Evolutionary conservation across 768 basidiomycete species (phyloP).

Genomic region (Boletus pseudo-olivaceus): DNA sequence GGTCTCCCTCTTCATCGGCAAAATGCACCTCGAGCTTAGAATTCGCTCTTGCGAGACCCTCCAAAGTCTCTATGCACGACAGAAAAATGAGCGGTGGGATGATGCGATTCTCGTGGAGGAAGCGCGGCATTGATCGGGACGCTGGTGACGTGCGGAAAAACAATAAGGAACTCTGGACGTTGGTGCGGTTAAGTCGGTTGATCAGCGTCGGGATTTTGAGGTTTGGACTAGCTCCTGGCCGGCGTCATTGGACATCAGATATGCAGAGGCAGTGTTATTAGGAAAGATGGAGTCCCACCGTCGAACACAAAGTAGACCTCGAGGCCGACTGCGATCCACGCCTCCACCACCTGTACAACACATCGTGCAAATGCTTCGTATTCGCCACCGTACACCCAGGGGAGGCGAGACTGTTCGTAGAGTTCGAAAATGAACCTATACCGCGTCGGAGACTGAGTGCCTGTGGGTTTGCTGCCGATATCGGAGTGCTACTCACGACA

Average conservation of each 20-base stretch:
- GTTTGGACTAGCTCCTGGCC: constrained; percentile 61
- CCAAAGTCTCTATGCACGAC: constrained; percentile 56
- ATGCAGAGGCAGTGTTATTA: neutral
- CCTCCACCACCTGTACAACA: constrained; percentile 49
- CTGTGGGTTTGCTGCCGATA: neutral
- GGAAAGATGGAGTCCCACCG: constrained; percentile 43
- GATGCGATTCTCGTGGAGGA: constrained; percentile 69
- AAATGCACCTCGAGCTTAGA: constrained; percentile 54
- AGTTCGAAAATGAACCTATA: constrained; percentile 74
- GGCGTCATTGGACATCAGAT: constrained; percentile 12
- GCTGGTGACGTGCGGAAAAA: constrained; percentile 77
- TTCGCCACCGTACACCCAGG: constrained; percentile 88
- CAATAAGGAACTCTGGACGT: constrained; percentile 59
- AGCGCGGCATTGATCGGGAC: constrained; percentile 63
- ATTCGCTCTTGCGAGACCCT: constrained; percentile 33
- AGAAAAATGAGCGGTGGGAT: constrained; percentile 65
- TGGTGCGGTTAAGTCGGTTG: constrained; percentile 53
- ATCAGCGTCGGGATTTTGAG: constrained; percentile 69
- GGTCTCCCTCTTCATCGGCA: constrained; percentile 81
- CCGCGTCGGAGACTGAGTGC: constrained; percentile 6
- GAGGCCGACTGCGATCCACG: constrained; percentile 68
- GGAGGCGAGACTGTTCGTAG: constrained; percentile 54
- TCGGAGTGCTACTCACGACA: constrained; percentile 63
- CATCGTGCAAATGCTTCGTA: constrained; percentile 53
- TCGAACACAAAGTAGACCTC: constrained; percentile 77